These are phyloP conservation scores for Tricholoma hemisulphureum DNA, from an alignment of 768 basidiomycete genomes.

Conservation along the genomic window DNA sequence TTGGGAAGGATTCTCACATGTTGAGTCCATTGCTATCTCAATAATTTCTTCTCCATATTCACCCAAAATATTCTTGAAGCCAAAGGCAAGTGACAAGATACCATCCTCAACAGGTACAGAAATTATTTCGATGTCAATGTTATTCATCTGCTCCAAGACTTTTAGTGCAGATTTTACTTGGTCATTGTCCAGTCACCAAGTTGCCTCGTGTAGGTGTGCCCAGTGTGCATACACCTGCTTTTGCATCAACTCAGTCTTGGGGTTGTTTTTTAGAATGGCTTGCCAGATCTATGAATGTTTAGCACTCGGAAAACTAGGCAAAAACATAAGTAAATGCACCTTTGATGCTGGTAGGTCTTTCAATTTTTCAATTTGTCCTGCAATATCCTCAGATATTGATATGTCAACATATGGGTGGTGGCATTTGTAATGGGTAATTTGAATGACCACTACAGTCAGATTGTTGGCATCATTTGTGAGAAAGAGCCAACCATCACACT, in stretches of 20 bases:
- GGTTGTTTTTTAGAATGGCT: neutral
- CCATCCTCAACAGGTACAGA: neutral
- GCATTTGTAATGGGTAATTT: no score
- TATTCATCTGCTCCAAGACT: neutral
- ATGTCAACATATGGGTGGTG: no score
- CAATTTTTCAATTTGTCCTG: no score
- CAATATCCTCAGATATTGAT: no score
- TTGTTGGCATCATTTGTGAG: no score
- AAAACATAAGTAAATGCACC: neutral
- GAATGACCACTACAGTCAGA: no score
- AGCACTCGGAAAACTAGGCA: no score
- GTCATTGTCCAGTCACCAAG: no score
- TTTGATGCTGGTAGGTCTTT: no score
- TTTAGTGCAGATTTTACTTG: neutral
- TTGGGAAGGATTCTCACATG: neutral
- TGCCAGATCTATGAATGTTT: neutral
- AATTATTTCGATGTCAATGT: neutral
- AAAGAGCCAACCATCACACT: no score
- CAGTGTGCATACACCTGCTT: neutral
- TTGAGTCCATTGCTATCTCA: slow-evolving; percentile 4
- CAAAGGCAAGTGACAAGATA: slow-evolving; percentile 2
- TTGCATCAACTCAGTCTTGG: neutral
- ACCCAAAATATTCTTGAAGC: neutral
- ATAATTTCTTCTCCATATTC: neutral
- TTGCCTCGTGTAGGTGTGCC: no score